Conservation (phyloP, 2,329 filamentous ascomycete species). For the Clonostachys solani region DNA sequence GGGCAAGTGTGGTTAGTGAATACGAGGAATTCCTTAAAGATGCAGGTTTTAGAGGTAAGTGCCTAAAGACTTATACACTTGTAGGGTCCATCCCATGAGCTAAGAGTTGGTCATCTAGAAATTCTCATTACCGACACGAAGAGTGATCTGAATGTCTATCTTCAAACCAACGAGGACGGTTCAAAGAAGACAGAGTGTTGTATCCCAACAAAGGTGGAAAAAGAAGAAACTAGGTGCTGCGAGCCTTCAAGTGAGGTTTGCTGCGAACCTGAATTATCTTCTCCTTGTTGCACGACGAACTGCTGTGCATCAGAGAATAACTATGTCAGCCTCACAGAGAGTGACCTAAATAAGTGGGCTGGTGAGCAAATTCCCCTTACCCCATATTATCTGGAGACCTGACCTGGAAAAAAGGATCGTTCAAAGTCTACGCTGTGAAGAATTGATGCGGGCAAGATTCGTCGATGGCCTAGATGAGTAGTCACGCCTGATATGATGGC, state of each 20-base stretch:
- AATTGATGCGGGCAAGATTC: too few species aligned
- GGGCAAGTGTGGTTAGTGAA: constrained; percentile 44
- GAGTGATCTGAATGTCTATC: constrained; percentile 43
- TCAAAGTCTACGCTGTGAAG: constrained; percentile 46
- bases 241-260: too few species aligned
- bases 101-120: constrained; percentile 15
- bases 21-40: constrained; percentile 46
- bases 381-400: background rate
- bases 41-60: constrained; percentile 44
- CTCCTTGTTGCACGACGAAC: too few species aligned
- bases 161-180: constrained; percentile 18
- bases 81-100: background rate
- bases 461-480: too few species aligned
- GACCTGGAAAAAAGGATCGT: constrained; percentile 29
- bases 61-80: background rate
- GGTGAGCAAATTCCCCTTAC: constrained; percentile 26
- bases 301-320: background rate
- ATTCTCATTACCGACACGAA: constrained; percentile 38
- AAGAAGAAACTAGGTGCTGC: too few species aligned
- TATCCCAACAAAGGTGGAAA: background rate
- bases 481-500: too few species aligned
- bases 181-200: constrained; percentile 7
- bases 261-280: too few species aligned
- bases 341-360: constrained; percentile 45
- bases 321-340: constrained; percentile 11